A percentile compares a stretch with the other conserved stretches of the same genome.
Conservation (phyloP, 2,329 filamentous ascomycete species). For the Clonostachys sp. region DNA sequence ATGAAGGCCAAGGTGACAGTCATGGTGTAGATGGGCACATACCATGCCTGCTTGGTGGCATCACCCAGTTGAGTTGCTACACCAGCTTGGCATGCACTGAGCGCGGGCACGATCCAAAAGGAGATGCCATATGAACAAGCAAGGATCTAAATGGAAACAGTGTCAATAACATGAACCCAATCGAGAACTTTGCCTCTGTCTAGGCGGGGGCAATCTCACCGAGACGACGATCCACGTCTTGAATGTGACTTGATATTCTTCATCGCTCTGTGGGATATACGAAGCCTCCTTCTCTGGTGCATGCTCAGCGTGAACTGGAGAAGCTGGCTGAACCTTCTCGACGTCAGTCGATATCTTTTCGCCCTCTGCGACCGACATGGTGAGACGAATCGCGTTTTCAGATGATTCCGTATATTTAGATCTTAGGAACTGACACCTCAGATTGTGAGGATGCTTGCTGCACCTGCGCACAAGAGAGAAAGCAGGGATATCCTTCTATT, state of each 20-base stretch:
- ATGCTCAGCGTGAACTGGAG: conserved; percentile 4
- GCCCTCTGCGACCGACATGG: neutral
- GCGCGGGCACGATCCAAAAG: conserved; percentile 28
- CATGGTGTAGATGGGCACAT: conserved; percentile 28
- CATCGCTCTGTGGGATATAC: conserved; percentile 21
- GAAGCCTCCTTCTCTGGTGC: neutral
- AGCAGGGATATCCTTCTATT: too few relatives aligned
- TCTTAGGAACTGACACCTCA: too few relatives aligned
- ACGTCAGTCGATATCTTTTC: conserved; percentile 1
- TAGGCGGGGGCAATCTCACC: conserved; percentile 1
- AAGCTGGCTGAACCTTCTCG: conserved; percentile 6
- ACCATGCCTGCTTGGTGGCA: conserved; percentile 21
- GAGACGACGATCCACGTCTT: conserved; percentile 32
- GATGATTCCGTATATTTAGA: too few relatives aligned
- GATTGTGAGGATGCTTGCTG: too few relatives aligned
- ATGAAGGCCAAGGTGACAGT: conserved; percentile 10
- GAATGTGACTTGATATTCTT: conserved; percentile 29
- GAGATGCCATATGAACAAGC: conserved; percentile 27
- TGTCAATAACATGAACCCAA: neutral
- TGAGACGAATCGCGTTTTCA: too few relatives aligned
- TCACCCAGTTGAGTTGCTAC: conserved; percentile 27
- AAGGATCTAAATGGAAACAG: conserved; percentile 15
- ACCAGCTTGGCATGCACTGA: conserved; percentile 18
- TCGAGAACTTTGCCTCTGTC: too few relatives aligned
- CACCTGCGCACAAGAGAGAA: too few relatives aligned